Base-by-base conservation (phyloP, 1,284 basidiomycete species). In the Pseudozyma pruni region DNA sequence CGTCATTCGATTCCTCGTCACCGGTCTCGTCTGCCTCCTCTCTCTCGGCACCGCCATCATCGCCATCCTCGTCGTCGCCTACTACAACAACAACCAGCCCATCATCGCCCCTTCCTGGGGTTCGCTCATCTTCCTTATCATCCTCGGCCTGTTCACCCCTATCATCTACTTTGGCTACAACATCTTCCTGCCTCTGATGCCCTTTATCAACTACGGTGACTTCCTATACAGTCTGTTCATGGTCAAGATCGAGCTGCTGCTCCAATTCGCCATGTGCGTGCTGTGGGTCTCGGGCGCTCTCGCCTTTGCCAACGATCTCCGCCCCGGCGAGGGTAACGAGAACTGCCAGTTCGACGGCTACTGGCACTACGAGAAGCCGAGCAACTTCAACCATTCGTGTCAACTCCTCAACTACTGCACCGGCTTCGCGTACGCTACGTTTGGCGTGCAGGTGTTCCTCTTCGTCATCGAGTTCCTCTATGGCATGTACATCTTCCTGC, bases 291-390 rank as follows among this genome's bases (percentile, higher is more conserved):
- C 80, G 44, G 82, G 80, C 23, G 79, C 83, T 4, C 40, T 83
- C 7, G 83, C 83, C 0, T 79, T 83, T 45, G 82, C 82, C 3
- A 47, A 49, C 45, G 83, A 83, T 53, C 47, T 83, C 38, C 70
- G 83, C 17, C 27, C 27, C 7, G 27, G 27, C 6, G 27, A 6
- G 27, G 83, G 83, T 1, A 56, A 60, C 20, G 82, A 83, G 43
- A 83, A 83, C 59, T 83, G 83, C 46, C 56, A 64, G 39, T 82
- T 81, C 56, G 81, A 83, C 46, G 83, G 83, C 2, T 83, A 83
- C 64, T 82, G 76, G 68, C 83, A 83, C 57, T 83, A 83, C 58
- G 59, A 80, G 16, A 80, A 83, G 62, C 83, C 83, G 0, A 57
- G 49, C 35, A 74, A 83, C 58, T 83, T 83, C 56, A 49, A 70